phyloP scores from a whole-genome alignment of 805 yeast genomes.

The Candida gorgasii region DNA sequence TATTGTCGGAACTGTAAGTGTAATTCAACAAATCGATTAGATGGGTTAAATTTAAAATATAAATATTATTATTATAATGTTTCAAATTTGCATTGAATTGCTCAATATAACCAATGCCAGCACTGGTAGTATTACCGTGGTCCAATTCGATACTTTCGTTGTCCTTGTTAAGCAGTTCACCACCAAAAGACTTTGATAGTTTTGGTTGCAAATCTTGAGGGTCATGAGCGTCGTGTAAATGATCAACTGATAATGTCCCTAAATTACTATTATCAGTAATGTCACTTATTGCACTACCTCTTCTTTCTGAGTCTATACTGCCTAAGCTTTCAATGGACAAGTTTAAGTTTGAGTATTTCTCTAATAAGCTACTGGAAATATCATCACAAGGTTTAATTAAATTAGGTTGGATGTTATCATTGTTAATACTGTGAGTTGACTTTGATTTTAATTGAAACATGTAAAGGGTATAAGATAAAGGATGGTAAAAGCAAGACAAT shows the following conservation, averaged over 20 bases:
- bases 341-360: conserved; percentile 17
- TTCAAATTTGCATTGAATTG: conserved; percentile 4
- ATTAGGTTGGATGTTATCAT: conserved; percentile 16
- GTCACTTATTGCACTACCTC: conserved; percentile 16
- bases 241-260: conserved; percentile 3
- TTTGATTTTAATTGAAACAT: conserved; percentile 16
- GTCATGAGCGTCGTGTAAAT: conserved; percentile 2
- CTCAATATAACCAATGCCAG: conserved; percentile 11
- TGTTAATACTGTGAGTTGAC: conserved; percentile 14
- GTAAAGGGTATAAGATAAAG: neutral
- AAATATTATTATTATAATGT: conserved; percentile 10
- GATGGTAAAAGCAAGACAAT: too few relatives aligned
- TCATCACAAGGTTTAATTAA: conserved; percentile 11
- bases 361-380: conserved; percentile 13
- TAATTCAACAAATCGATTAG: conserved; percentile 19
- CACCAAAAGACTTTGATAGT: neutral
- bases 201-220: conserved; percentile 5
- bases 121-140: neutral
- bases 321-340: conserved; percentile 16
- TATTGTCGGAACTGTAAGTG: conserved; percentile 17
- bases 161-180: neutral
- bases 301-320: conserved; percentile 15
- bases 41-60: conserved; percentile 13
- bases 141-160: neutral
- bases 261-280: conserved; percentile 14